Evolutionary conservation across 2,329 filamentous ascomycete species (phyloP), one percentile per base, ranked within the genome.

Genomic region (Epichloe gansuensis): DNA sequence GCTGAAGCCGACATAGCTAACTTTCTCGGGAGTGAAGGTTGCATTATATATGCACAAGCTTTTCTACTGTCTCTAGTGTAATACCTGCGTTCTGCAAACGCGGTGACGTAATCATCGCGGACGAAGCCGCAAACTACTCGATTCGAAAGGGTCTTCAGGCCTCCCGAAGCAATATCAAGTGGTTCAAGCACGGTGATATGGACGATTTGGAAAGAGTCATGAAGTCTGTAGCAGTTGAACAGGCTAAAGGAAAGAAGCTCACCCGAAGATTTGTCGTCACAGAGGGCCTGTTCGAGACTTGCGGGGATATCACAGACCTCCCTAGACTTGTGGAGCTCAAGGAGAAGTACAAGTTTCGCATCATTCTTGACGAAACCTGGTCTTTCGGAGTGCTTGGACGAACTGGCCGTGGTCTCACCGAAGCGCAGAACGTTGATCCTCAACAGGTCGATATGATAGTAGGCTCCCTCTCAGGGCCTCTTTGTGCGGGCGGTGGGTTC

Each of bases 181-280:
- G 91, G 90, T 98, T 87, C 69, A 85, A 95, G 61, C 93, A 98
- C 69, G 93, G 94, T 65, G 88, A 98, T 64, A 90, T 96, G 86
- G 85, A 90, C 48, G 91, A 97, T 66, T 71, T 98, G 58, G 89
- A 97, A 68, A 76, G 82, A 34, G 87, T 94, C 31, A 79, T 98
- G 72, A 81, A 85, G 63, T 88, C 86, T 65, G 83, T 97, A 35
- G 86, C 85, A 35, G 86, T 91, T 69, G 91, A 97, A 67, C 90
- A 95, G 71, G 81, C 83, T 31, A 81, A 78, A 53, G 83, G 86
- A 62, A 94, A 91, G 74, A 89, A 88, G 54, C 73, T 98, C 60
- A 98, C 93, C 2, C 80, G 93, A 61, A 78, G 93, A 45, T 98
- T 98, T 65, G 91, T 98, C 59, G 90, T 98, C 52, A 96, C 91